Evolutionary conservation across 306 rosid genomes (phyloP).

Genomic region (Ormosia emarginata): DNA sequence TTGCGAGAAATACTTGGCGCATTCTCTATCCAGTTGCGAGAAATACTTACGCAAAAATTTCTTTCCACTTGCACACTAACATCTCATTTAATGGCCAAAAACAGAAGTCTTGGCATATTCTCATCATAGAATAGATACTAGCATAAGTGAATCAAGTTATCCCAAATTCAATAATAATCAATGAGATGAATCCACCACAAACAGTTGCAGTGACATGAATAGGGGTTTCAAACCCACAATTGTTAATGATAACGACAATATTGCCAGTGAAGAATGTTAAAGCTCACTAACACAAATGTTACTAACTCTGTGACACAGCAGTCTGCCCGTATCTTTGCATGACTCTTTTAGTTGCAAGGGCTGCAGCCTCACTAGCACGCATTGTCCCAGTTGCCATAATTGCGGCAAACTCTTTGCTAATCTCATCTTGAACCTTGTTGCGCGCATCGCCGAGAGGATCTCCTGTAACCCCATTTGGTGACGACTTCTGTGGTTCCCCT

Average conservation of each 20-base stretch:
- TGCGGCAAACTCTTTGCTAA: slow-evolving; percentile 66
- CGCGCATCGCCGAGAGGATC: slow-evolving; percentile 83
- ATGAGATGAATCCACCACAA: not conserved
- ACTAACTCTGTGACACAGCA: slow-evolving; percentile 52
- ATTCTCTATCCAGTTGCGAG: too few species aligned
- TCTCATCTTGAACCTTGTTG: slow-evolving; percentile 88
- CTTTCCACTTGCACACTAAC: too few species aligned
- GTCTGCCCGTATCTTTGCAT: slow-evolving; percentile 77
- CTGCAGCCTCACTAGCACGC: slow-evolving; percentile 97
- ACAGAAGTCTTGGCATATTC: not conserved
- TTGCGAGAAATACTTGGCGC: too few species aligned
- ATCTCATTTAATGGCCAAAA: not conserved
- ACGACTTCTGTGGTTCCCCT: slow-evolving; percentile 9
- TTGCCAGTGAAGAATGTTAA: not conserved
- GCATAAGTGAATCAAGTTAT: not conserved
- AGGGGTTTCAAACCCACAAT: not conserved
- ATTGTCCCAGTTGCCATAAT: slow-evolving; percentile 85
- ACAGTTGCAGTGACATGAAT: not conserved
- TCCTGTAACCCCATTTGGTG: slow-evolving; percentile 20
- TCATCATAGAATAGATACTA: not conserved
- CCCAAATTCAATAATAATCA: not conserved
- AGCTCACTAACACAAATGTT: not conserved
- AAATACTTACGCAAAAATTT: too few species aligned
- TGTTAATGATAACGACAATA: not conserved
- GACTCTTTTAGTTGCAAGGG: slow-evolving; percentile 84